Conservation (phyloP, 176 grass and related monocot genomes). For the Themeda triandra region DNA sequence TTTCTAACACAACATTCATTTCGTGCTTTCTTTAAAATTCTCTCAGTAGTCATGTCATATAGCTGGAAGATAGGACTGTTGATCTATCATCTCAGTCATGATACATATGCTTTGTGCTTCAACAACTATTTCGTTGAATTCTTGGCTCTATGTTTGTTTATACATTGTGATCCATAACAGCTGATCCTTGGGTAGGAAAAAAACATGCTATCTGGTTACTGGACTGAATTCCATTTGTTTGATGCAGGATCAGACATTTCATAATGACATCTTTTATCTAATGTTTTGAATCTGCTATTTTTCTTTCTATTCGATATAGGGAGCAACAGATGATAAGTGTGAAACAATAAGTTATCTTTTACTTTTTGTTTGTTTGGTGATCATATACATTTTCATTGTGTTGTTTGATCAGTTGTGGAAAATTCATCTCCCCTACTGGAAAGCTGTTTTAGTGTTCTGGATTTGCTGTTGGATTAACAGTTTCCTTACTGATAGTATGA, state of each 20-base stretch:
- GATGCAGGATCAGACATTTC: neutral
- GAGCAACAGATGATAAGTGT: neutral
- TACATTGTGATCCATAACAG: neutral
- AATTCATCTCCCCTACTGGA: neutral
- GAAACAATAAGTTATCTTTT: neutral
- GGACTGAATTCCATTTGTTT: neutral
- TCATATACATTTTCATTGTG: neutral
- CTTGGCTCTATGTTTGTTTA: neutral
- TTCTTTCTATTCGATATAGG: neutral
- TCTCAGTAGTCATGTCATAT: neutral
- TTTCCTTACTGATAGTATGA: neutral
- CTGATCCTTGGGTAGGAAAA: neutral
- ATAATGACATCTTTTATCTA: neutral
- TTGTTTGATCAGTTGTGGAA: neutral
- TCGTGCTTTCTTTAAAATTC: conserved; percentile 5
- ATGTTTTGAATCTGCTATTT: neutral
- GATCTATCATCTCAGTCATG: neutral
- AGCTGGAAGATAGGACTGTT: neutral
- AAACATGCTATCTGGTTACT: neutral
- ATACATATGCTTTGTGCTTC: neutral
- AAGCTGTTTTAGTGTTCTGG: neutral
- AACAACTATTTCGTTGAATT: neutral
- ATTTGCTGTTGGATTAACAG: neutral
- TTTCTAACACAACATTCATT: neutral
- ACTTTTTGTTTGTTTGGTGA: neutral